Evolutionary conservation across 257 asterid species (phyloP), one percentile per base, ranked within the genome.

Genomic region (Solanum phureja): DNA sequence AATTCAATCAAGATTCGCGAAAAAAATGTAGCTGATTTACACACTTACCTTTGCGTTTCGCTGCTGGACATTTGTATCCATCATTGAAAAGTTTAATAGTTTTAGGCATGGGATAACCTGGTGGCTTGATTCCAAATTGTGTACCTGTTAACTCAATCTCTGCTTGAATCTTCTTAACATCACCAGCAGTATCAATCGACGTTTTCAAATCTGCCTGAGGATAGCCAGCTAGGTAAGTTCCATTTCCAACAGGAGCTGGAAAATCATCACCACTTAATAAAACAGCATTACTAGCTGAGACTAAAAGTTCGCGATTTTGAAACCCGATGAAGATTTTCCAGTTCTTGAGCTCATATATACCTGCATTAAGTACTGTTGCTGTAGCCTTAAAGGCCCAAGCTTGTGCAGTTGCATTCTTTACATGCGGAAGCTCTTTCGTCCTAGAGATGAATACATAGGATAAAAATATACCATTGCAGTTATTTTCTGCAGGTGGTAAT

Each of bases 121-220:
- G 38, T 66, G 86, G 82, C 86, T 35, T 89, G 89, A 94, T 88
- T 34, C 99, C 99, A 29, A 96, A 96, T 68, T 87, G 91, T 4
- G 98, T 94, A 14, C 99, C 99, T 81, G 90, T 94, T 4, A 96
- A 73, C 31, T 88, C 91, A 19, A 95, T 82, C 91, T 92, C 87
- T 2, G 84, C 96, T 87, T 91, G 94, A 94, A 94, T 94, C 92
- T 94, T 96, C 42, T 90, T 62, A 11, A 37, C 88, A 31, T 31
- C 33, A 31, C 33, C 33, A 31, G 33, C 33, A 31, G 99, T 96
- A 3, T 96, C 99, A 35, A 96, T 95, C 27, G 99, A 98, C 0
- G 99, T 96, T 79, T 94, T 91, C 73, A 96, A 87, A 89, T 96
- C 99, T 0, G 95, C 14, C 90, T 90, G 92, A 5, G 98, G 99